Evolutionary conservation across 805 yeast species (phyloP).

Genomic region (Wickerhamomyces ciferrii): DNA sequence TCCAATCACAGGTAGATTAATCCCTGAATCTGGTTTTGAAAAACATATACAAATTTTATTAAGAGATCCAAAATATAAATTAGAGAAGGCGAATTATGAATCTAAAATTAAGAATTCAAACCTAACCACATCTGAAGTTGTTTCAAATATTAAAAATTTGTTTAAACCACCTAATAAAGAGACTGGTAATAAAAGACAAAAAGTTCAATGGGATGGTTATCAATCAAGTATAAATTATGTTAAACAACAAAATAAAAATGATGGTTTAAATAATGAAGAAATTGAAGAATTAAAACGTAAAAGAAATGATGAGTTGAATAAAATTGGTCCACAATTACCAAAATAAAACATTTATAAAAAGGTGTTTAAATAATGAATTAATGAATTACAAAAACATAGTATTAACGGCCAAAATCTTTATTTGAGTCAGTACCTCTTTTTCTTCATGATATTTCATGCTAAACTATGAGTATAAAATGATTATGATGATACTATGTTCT

Average conservation of each 20-base stretch:
- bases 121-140: constrained; percentile 52
- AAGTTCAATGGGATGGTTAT: constrained; percentile 30
- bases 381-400: too few species aligned
- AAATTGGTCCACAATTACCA: background rate
- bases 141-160: constrained; percentile 51
- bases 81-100: constrained; percentile 56
- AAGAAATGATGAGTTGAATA: background rate
- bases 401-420: too few species aligned
- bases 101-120: constrained; percentile 47
- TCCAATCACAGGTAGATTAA: constrained; percentile 70
- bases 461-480: too few species aligned
- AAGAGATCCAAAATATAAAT: constrained; percentile 73
- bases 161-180: constrained; percentile 24
- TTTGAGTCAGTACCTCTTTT: too few species aligned
- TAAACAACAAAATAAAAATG: constrained; percentile 10
- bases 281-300: constrained; percentile 19
- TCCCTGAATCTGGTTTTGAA: constrained; percentile 68
- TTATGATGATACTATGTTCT: too few species aligned
- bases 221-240: constrained; percentile 20
- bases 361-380: background rate
- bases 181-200: constrained; percentile 19
- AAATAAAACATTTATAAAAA: background rate
- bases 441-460: too few species aligned
- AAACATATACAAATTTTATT: constrained; percentile 65
- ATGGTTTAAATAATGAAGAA: constrained; percentile 15